Evolutionary conservation across 345 rosid genomes (phyloP).

Genomic region (Aegle marmelos): DNA sequence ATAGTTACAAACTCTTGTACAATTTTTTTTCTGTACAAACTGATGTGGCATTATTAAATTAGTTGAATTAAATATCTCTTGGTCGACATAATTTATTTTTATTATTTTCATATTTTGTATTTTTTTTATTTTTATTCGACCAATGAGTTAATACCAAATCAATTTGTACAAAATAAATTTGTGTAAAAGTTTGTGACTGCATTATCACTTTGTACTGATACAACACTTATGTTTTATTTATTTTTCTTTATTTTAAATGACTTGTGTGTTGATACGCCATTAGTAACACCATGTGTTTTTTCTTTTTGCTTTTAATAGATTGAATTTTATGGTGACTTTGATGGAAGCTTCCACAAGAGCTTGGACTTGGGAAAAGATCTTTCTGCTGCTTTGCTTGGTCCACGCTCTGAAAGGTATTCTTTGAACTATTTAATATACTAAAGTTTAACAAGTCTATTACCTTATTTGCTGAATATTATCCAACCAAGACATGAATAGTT

Average conservation of each 20-base stretch:
- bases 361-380: conserved; percentile 83
- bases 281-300: neutral
- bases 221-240: neutral
- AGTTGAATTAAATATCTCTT: too few relatives aligned
- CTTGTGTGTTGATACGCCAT: neutral
- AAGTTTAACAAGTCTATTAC: too few relatives aligned
- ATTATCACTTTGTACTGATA: too few relatives aligned
- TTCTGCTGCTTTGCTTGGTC: conserved; percentile 84
- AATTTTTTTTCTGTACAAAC: too few relatives aligned
- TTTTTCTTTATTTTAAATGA: neutral
- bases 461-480: neutral
- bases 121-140: too few relatives aligned
- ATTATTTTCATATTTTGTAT: too few relatives aligned
- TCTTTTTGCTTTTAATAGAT: conserved; percentile 35
- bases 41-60: neutral
- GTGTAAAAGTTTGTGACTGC: too few relatives aligned
- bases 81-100: too few relatives aligned
- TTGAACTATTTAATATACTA: too few relatives aligned
- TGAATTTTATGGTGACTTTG: conserved; percentile 89
- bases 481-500: neutral
- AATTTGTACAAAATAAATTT: too few relatives aligned
- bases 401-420: neutral
- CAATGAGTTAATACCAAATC: too few relatives aligned
- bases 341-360: conserved; percentile 88
- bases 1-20: too few relatives aligned